These are phyloP conservation scores for Apophysomyces trapeziformis DNA, from an alignment of 371 early-diverging fungal genomes.

Conservation along the genomic window DNA sequence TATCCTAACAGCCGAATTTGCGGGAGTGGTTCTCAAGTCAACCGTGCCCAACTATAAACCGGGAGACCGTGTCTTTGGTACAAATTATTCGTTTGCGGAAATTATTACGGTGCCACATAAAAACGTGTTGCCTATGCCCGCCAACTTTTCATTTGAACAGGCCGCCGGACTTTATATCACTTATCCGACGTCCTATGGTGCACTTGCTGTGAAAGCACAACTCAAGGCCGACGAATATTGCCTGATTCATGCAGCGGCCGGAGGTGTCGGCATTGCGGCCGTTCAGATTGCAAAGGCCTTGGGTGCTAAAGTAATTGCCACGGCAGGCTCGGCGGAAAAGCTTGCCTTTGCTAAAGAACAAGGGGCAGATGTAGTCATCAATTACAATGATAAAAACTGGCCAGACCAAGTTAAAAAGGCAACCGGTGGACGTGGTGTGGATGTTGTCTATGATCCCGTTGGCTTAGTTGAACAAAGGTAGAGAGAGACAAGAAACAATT, in stretches of 20 bases:
- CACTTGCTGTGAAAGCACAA: conserved; percentile 72
- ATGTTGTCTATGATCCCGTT: conserved; percentile 83
- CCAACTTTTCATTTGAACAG: conserved; percentile 72
- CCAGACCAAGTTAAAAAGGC: conserved; percentile 70
- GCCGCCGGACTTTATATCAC: conserved; percentile 83
- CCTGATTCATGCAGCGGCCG: conserved; percentile 84
- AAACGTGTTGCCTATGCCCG: conserved; percentile 68
- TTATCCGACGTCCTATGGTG: conserved; percentile 83
- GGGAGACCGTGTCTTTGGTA: conserved; percentile 85
- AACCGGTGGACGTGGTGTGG: conserved; percentile 72
- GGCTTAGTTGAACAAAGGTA: conserved; percentile 73
- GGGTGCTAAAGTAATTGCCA: conserved; percentile 88
- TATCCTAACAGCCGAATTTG: conserved; percentile 50
- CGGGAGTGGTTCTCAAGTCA: conserved; percentile 48
- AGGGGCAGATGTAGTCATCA: conserved; percentile 82
- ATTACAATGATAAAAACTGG: conserved; percentile 85
- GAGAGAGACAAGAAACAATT: background rate
- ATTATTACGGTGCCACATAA: conserved; percentile 54
- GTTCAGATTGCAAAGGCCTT: conserved; percentile 73
- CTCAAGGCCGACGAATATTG: conserved; percentile 69
- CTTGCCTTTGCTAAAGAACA: conserved; percentile 65
- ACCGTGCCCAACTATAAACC: conserved; percentile 56
- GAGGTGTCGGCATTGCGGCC: conserved; percentile 74
- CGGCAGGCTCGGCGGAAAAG: conserved; percentile 79
- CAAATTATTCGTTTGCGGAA: conserved; percentile 73